Conservation (phyloP, 345 rosid species). For the Camelina laxa region DNA sequence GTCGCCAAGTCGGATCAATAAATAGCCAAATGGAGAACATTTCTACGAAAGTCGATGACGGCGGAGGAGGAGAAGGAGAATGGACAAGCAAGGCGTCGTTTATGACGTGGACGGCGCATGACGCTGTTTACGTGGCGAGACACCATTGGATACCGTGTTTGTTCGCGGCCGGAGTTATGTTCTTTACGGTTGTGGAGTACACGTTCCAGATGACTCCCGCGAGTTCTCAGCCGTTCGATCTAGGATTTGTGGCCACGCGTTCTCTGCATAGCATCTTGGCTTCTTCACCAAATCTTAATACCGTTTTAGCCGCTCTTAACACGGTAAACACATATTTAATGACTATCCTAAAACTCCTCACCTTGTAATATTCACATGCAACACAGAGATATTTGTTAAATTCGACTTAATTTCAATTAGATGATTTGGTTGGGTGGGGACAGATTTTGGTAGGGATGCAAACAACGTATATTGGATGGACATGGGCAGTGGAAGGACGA, state of each 20-base stretch:
- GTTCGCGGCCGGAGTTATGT: slow-evolving; percentile 62
- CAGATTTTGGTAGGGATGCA: slow-evolving; percentile 92
- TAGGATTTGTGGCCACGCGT: slow-evolving; percentile 83
- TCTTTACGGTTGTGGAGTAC: slow-evolving; percentile 92
- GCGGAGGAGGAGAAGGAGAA: slow-evolving; percentile 10
- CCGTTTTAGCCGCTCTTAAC: slow-evolving; percentile 75
- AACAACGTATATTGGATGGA: slow-evolving; percentile 72
- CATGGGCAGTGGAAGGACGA: slow-evolving; percentile 81
- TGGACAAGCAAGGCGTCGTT: slow-evolving; percentile 49
- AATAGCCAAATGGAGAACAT: slow-evolving; percentile 13
- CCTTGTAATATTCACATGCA: background rate
- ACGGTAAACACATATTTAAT: slow-evolving; percentile 54
- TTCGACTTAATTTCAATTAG: background rate
- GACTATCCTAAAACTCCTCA: background rate
- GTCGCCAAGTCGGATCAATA: background rate
- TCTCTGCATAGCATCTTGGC: slow-evolving; percentile 61
- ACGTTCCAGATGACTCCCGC: slow-evolving; percentile 86
- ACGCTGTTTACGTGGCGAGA: slow-evolving; percentile 57
- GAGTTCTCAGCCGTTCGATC: slow-evolving; percentile 74
- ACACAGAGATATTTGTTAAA: slow-evolving; percentile 19
- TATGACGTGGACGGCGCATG: slow-evolving; percentile 64
- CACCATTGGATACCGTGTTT: slow-evolving; percentile 72
- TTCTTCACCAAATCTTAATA: slow-evolving; percentile 74
- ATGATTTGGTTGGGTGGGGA: background rate
- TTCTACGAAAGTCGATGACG: slow-evolving; percentile 32